Percentiles rank a stretch among this genome's conserved stretches.
phyloP scores from a whole-genome alignment of 1,284 basidiomycete genomes.

The Inonotus hispidus region DNA sequence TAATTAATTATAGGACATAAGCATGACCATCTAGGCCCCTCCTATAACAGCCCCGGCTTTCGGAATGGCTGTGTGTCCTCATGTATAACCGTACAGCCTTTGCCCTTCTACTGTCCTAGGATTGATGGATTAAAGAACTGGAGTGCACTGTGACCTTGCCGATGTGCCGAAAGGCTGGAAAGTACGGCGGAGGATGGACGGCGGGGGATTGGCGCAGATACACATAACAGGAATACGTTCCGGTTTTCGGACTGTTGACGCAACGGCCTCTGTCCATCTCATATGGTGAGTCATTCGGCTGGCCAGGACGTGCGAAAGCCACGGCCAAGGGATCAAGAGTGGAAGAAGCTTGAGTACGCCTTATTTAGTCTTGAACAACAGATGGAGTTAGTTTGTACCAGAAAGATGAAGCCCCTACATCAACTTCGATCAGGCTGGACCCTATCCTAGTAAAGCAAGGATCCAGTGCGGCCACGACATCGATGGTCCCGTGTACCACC shows the following conservation, averaged over 20 bases:
- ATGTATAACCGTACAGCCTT: neutral
- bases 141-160: neutral
- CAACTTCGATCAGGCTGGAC: neutral
- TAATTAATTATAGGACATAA: neutral
- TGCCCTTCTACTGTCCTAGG: neutral
- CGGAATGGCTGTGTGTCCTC: neutral
- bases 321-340: neutral
- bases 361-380: neutral
- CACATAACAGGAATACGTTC: neutral
- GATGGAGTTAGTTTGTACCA: neutral
- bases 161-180: neutral
- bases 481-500: neutral
- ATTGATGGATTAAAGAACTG: neutral
- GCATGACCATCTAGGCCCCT: neutral
- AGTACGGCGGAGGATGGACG: too few relatives aligned
- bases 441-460: slow-evolving; percentile 1
- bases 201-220: neutral
- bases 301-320: neutral
- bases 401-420: neutral
- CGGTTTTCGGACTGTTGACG: neutral
- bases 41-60: neutral
- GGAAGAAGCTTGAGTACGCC: neutral
- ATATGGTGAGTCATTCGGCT: neutral
- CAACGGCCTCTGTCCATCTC: neutral
- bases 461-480: neutral